Base-by-base conservation (phyloP, 1,284 basidiomycete genomes). In the Schizopora paradoxa region DNA sequence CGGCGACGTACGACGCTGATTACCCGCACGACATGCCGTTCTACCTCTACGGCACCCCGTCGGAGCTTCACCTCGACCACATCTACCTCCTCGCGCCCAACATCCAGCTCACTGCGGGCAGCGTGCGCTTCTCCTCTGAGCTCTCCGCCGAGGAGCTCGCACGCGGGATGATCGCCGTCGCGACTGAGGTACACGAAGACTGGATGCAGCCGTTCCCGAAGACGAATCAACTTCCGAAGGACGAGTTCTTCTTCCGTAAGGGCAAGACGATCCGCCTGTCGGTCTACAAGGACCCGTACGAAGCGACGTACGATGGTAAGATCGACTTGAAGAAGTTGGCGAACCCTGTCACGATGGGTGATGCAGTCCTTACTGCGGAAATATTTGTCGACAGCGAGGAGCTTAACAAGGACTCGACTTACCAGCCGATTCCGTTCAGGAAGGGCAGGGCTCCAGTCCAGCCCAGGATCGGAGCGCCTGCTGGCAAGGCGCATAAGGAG, bases 11-110 rank as follows among this genome's bases (percentile, higher is more conserved):
- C 29, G 62, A 63, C 21, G 8, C 28, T 11, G 36, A 43, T 10
- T 70, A 68, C 42, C 64, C 67, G 6, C 36, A 51, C 4, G 45
- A 35, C 23, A 67, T 66, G 54, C 68, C 67, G 13, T 73, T 73
- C 59, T 70, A 68, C 54, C 54, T 72, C 14, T 73, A 67, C 48
- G 67, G 69, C 11, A 62, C 60, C 1, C 26, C 32, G 5, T 41
- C 52, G 13, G 56, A 68, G 38, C 47, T 47, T 35, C 64, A 70
- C 56, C 59, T 72, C 42, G 69, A 70, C 28, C 70, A 72, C 51
- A 55, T 65, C 34, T 61, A 70, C 21, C 51, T 67, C 19, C 53
- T 53, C 11, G 61, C 64, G 2, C 68, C 68, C 18, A 73, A 72
- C 48, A 59, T 60, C 13, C 70, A 71, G 51, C 51, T 72, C 11